Conservation (phyloP, 257 asterid species). For the Capsicum pubescens region DNA sequence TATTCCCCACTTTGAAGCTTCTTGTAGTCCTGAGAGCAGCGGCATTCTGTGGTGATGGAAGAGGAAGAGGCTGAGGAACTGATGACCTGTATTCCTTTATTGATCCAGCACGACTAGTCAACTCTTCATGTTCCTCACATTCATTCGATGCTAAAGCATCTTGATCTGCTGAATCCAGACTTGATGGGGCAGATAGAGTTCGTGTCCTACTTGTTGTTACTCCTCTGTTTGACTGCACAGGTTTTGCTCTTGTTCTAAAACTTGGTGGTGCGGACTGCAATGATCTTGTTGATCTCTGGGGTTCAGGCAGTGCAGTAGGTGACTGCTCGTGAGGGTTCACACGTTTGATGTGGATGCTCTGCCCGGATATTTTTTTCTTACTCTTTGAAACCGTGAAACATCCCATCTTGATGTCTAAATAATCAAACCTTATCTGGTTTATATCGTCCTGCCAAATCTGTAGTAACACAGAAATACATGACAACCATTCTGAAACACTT, state of each 20-base stretch:
- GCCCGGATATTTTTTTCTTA: constrained; percentile 70
- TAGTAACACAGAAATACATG: neutral
- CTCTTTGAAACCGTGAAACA: constrained; percentile 76
- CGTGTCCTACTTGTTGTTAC: constrained; percentile 55
- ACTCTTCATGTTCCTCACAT: constrained; percentile 70
- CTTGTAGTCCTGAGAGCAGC: constrained; percentile 55
- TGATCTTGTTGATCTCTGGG: constrained; percentile 57
- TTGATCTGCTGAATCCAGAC: constrained; percentile 71
- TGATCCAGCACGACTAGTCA: constrained; percentile 64
- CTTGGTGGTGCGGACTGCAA: constrained; percentile 93
- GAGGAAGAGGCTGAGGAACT: constrained; percentile 93
- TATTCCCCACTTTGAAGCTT: constrained; percentile 70
- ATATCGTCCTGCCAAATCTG: constrained; percentile 11
- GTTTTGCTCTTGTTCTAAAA: constrained; percentile 70
- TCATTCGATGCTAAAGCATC: constrained; percentile 57
- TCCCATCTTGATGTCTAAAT: constrained; percentile 57
- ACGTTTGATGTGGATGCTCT: constrained; percentile 48
- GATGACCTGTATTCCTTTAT: constrained; percentile 66
- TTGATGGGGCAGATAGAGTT: constrained; percentile 80
- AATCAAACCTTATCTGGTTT: neutral
- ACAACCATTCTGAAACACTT: constrained; percentile 5
- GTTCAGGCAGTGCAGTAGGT: constrained; percentile 81
- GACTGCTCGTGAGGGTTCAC: constrained; percentile 65
- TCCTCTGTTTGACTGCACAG: constrained; percentile 36
- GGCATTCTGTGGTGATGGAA: constrained; percentile 67